phyloP scores from a whole-genome alignment of 352 stramenopile species.

The Globisporangium cystogenes region DNA sequence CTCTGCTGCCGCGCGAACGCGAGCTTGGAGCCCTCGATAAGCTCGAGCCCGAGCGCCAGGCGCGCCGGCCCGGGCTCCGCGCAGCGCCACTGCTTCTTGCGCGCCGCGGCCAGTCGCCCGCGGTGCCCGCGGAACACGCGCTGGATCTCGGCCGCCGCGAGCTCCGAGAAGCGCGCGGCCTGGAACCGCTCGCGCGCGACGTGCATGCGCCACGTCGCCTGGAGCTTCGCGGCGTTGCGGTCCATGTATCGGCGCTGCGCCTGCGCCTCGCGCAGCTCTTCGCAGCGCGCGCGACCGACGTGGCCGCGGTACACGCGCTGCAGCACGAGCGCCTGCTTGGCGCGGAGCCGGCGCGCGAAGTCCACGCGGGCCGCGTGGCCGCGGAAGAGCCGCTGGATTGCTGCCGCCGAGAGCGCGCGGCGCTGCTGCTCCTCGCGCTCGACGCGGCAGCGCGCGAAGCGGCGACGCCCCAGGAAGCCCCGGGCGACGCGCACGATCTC shows the following conservation, averaged over 20 bases:
- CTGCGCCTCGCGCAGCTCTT: conserved; percentile 32
- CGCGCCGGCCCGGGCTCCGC: conserved; percentile 85
- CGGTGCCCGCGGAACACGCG: conserved; percentile 85
- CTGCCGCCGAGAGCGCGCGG: conserved; percentile 23
- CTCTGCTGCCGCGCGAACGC: conserved; percentile 90
- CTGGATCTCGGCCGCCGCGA: conserved; percentile 89
- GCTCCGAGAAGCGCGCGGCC: conserved; percentile 42
- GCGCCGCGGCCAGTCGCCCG: conserved; percentile 51
- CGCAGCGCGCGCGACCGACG: conserved; percentile 33
- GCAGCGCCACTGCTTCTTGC: conserved; percentile 84
- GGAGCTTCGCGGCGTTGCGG: conserved; percentile 67
- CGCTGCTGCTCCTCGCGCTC: conserved; percentile 15
- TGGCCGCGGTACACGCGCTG: conserved; percentile 77
- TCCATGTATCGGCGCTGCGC: conserved; percentile 39
- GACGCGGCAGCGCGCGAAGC: conserved; percentile 25
- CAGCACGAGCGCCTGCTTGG: conserved; percentile 39
- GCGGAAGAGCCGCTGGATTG: conserved; percentile 64
- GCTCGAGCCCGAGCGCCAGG: conserved; percentile 82
- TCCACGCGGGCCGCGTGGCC: conserved; percentile 51
- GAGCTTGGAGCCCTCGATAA: conserved; percentile 93
- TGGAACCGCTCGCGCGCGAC: conserved; percentile 62
- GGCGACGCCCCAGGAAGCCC: conserved; percentile 50
- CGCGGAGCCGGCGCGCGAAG: conserved; percentile 36
- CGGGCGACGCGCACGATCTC: conserved; percentile 64
- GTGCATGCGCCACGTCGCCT: conserved; percentile 89